These are phyloP conservation scores for Psilocybe cubensis DNA, from an alignment of 768 basidiomycete genomes.

Conservation along the genomic window DNA sequence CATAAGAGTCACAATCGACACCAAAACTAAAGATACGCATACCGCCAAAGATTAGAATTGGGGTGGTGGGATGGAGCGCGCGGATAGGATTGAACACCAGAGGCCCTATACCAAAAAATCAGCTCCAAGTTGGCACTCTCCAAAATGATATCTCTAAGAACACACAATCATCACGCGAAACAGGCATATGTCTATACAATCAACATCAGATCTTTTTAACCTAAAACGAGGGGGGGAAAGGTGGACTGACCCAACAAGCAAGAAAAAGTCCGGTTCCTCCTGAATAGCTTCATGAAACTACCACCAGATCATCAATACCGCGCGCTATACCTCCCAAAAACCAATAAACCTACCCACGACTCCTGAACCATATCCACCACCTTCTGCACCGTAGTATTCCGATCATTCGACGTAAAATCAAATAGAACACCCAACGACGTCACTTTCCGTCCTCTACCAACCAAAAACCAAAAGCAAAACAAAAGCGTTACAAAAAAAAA, in stretches of 20 bases:
- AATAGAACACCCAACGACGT: constrained; percentile 83
- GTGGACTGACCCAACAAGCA: constrained; percentile 63
- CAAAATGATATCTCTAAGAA: constrained; percentile 9
- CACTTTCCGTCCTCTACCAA: constrained; percentile 61
- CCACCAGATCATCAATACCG: neutral
- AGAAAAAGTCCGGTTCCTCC: constrained; percentile 83
- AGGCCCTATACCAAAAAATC: constrained; percentile 52
- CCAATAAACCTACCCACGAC: constrained; percentile 54
- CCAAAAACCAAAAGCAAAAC: neutral
- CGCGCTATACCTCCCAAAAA: neutral
- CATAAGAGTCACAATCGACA: neutral
- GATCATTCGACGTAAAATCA: constrained; percentile 73
- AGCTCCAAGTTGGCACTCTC: too few species aligned
- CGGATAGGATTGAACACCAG: constrained; percentile 76
- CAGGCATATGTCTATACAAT: constrained; percentile 77
- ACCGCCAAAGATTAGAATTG: constrained; percentile 85
- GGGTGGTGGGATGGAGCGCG: constrained; percentile 69
- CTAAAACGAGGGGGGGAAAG: neutral
- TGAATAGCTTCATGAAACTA: constrained; percentile 80
- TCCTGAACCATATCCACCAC: constrained; percentile 81
- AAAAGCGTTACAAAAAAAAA: neutral
- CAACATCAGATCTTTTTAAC: constrained; percentile 1
- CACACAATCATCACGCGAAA: constrained; percentile 68
- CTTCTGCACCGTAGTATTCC: constrained; percentile 74
- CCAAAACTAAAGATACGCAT: constrained; percentile 8